phyloP scores from a whole-genome alignment of 148 eudicot genomes.

The Rhododendron ovatum region DNA sequence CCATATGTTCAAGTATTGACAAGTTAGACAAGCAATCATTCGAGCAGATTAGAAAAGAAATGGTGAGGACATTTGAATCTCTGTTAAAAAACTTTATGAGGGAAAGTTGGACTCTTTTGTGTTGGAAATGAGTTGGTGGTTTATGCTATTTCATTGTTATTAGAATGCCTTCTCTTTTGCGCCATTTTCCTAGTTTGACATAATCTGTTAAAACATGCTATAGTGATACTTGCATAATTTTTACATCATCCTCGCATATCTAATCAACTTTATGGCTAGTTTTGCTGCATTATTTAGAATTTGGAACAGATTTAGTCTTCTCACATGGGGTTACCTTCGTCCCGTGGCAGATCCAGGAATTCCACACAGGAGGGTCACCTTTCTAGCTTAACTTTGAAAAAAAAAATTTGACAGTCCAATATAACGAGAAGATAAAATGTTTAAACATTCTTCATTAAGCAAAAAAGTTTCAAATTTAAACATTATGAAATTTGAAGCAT shows the following conservation, averaged over 20 bases:
- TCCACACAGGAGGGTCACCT: too few species aligned
- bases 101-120: neutral
- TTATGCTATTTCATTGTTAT: neutral
- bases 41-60: slow-evolving; percentile 83
- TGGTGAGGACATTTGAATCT: slow-evolving; percentile 41
- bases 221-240: neutral
- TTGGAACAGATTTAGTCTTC: neutral
- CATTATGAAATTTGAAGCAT: too few species aligned
- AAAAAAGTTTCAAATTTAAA: too few species aligned
- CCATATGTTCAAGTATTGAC: slow-evolving; percentile 97
- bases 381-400: too few species aligned
- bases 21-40: slow-evolving; percentile 93
- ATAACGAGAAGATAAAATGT: too few species aligned
- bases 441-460: too few species aligned
- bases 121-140: neutral
- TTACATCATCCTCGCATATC: neutral
- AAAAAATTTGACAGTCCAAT: too few species aligned
- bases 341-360: too few species aligned
- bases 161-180: neutral
- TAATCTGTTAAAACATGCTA: neutral
- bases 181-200: neutral
- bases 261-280: neutral
- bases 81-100: neutral
- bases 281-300: neutral
- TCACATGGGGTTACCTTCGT: neutral